Conservation (phyloP, 2,329 filamentous ascomycete genomes). For the Dactylonectria macrodidyma region DNA sequence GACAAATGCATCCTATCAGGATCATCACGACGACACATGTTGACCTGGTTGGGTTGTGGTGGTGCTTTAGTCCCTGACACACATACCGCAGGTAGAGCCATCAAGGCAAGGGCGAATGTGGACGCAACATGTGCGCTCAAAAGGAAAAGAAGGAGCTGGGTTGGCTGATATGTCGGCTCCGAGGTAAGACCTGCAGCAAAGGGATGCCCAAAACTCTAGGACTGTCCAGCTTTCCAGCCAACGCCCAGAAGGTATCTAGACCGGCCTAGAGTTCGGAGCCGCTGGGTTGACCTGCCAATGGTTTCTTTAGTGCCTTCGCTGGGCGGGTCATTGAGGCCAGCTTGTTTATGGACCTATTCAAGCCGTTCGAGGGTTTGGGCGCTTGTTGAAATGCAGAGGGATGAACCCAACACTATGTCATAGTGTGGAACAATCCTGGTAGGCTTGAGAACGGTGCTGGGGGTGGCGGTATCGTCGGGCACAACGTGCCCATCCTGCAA, state of each 20-base stretch:
- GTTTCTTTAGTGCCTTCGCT: slow-evolving; percentile 18
- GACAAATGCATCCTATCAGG: slow-evolving; percentile 18
- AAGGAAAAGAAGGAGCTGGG: slow-evolving; percentile 1
- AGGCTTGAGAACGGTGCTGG: slow-evolving; percentile 6
- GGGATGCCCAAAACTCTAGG: not conserved
- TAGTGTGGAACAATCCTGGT: slow-evolving; percentile 7
- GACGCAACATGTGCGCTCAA: slow-evolving; percentile 3
- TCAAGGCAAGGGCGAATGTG: slow-evolving; percentile 6
- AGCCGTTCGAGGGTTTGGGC: slow-evolving; percentile 7
- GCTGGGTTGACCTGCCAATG: slow-evolving; percentile 13
- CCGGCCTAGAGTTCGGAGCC: slow-evolving; percentile 22
- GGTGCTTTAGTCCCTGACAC: slow-evolving; percentile 1
- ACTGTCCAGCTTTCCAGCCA: not conserved
- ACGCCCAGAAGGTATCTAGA: slow-evolving; percentile 18
- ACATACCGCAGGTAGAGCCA: not conserved
- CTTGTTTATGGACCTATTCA: slow-evolving; percentile 1
- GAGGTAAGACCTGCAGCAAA: slow-evolving; percentile 21
- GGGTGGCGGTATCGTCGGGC: slow-evolving; percentile 3
- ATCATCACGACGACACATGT: slow-evolving; percentile 7
- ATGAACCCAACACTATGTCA: slow-evolving; percentile 18
- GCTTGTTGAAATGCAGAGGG: slow-evolving; percentile 7
- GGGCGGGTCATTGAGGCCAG: slow-evolving; percentile 10
- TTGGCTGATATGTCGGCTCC: slow-evolving; percentile 13
- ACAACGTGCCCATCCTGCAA: not conserved
- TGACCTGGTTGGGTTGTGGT: slow-evolving; percentile 21